Base-by-base conservation (phyloP, 78 protist genomes). In the Dictyostelium capitatum region DNA sequence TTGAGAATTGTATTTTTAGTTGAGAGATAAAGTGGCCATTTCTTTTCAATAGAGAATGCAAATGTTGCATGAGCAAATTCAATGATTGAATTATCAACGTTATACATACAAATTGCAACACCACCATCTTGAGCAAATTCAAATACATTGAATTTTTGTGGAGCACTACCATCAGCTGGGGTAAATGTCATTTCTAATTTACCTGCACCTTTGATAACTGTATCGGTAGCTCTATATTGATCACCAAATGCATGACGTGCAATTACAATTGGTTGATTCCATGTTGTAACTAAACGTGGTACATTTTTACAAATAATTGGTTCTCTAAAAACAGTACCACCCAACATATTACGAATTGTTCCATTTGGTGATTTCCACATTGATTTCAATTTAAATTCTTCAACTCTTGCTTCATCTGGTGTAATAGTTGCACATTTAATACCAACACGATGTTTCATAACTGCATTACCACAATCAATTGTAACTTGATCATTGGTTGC, bases 401-500 rank as follows among this genome's bases (percentile, higher is more conserved):
- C 25, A 41, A 98, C 99, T 41, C 99, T 92, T 20, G 54, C 95
- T 91, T 97, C 98, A 28, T 97, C 98, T 62, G 99, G 98, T 12
- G 99, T 98, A 95, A 98, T 98, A 53, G 99, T 98, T 37, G 99
- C 99, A 89, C 99, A 98, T 97, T 98, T 98, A 96, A 98, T 96
- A 67, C 99, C 99, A 53, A 98, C 99, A 56, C 91, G 85, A 94
- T 50, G n/a, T 79, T 91, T 57, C 74, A 57, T 14, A 81, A 97
- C 97, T 72, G 98, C 99, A 50, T 94, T 25, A 41, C 98, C 98
- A 46, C 95, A 70, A 37, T 98, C 98, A 37, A 97, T 56, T 19
- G 97, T 97, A n/a, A 89, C 94, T 87, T 94, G 95, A 72, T 96
- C 97, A 51, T 94, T 64, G 25, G 97, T 95, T 20, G 57, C 93